Evolutionary conservation across 768 basidiomycete genomes (phyloP).

Genomic region (Sarcodon sp.): DNA sequence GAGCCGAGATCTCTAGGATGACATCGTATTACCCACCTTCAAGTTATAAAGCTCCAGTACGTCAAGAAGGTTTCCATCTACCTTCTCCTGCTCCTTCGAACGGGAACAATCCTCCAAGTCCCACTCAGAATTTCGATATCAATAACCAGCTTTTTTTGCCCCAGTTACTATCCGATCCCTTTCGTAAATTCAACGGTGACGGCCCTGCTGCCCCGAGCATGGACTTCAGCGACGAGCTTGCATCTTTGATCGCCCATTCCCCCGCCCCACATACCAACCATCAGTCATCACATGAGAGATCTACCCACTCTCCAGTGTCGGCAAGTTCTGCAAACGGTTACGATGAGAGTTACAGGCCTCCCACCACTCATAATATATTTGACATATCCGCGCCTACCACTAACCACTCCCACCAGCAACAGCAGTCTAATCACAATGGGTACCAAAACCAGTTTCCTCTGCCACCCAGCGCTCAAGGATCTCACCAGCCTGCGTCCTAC

Average conservation of each 20-base stretch:
- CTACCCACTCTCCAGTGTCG: constrained; percentile 21
- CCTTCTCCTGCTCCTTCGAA: constrained; percentile 29
- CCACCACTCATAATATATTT: constrained; percentile 43
- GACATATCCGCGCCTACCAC: constrained; percentile 41
- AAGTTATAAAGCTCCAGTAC: constrained; percentile 43
- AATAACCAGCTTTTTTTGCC: constrained; percentile 30
- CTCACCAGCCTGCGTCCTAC: neutral
- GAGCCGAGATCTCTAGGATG: constrained; percentile 2
- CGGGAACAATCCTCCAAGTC: constrained; percentile 16
- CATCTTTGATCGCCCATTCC: constrained; percentile 34
- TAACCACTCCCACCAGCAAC: constrained; percentile 17
- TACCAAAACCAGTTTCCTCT: constrained; percentile 13
- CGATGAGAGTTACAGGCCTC: constrained; percentile 19
- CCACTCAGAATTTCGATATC: constrained; percentile 15
- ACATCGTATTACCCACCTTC: constrained; percentile 23
- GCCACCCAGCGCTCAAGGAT: constrained; percentile 3
- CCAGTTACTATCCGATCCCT: constrained; percentile 33
- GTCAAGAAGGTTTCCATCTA: constrained; percentile 67
- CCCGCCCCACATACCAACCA: constrained; percentile 14
- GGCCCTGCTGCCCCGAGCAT: constrained; percentile 14
- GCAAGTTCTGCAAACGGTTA: constrained; percentile 11
- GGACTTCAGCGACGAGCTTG: constrained; percentile 63
- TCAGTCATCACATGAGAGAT: constrained; percentile 27
- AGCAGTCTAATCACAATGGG: constrained; percentile 6
- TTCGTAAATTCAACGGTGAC: constrained; percentile 33